Evolutionary conservation across 129 eudicot species (phyloP).

Genomic region (Centaurea solstitialis): DNA sequence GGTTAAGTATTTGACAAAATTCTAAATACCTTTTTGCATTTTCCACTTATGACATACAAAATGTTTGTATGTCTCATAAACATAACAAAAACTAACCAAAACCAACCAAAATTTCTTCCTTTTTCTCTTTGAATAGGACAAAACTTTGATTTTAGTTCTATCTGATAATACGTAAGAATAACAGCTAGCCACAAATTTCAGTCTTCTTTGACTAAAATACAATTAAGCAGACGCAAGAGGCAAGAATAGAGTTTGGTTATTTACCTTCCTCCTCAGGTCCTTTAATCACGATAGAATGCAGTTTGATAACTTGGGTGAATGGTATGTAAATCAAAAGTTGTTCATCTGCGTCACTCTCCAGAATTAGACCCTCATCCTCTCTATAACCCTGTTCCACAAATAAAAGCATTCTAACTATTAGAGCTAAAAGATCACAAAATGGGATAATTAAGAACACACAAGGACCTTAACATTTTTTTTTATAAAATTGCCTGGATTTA

Average conservation of each 20-base stretch:
- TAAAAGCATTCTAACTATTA: slow-evolving; percentile 3
- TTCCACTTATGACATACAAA: background rate
- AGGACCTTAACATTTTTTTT: no score
- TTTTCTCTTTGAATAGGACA: background rate
- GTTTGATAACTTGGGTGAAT: slow-evolving; percentile 79
- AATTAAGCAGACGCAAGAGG: background rate
- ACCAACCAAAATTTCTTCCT: background rate
- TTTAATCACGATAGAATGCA: slow-evolving; percentile 73
- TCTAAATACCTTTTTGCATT: background rate
- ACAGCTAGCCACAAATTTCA: background rate
- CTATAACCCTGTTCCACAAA: slow-evolving; percentile 74
- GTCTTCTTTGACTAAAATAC: background rate
- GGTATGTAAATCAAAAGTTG: slow-evolving; percentile 91
- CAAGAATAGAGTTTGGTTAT: background rate
- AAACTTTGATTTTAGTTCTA: background rate
- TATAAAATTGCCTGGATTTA: no score
- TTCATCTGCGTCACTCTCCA: slow-evolving; percentile 99
- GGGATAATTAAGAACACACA: background rate
- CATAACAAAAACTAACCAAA: background rate
- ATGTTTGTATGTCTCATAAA: background rate
- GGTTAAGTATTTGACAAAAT: background rate
- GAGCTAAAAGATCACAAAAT: background rate
- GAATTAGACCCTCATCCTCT: slow-evolving; percentile 84
- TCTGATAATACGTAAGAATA: background rate
- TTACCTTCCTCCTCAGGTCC: slow-evolving; percentile 94